phyloP scores from a whole-genome alignment of 2,329 filamentous ascomycete species.

The Ophiostoma sp. region DNA sequence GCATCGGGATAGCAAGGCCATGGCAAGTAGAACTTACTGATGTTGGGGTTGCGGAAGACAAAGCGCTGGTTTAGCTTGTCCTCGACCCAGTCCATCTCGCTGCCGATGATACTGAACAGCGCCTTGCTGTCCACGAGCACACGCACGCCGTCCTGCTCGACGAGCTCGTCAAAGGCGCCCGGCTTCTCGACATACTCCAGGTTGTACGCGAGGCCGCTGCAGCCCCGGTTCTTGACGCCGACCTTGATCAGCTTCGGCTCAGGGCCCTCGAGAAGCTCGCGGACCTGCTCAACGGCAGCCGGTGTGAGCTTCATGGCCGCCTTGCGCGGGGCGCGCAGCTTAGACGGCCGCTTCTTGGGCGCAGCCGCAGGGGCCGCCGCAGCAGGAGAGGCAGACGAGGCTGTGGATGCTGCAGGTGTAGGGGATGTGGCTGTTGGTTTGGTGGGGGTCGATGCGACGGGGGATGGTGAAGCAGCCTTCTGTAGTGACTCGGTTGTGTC shows the following conservation, averaged over 20 bases:
- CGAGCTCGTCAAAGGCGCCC: constrained; percentile 79
- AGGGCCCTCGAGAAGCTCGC: constrained; percentile 71
- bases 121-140: constrained; percentile 97
- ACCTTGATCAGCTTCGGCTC: constrained; percentile 91
- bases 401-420: neutral
- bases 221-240: constrained; percentile 88
- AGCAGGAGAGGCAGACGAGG: neutral
- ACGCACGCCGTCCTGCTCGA: constrained; percentile 93
- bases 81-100: constrained; percentile 98
- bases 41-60: constrained; percentile 94
- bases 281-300: constrained; percentile 72
- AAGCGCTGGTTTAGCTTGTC: constrained; percentile 91
- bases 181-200: constrained; percentile 93
- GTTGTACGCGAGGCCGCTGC: constrained; percentile 88
- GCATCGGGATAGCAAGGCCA: too few relatives aligned
- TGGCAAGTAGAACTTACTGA: constrained; percentile 64
- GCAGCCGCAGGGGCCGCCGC: constrained; percentile 38
- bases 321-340: constrained; percentile 70
- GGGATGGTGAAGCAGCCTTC: neutral
- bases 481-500: neutral
- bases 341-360: constrained; percentile 51
- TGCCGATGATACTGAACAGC: constrained; percentile 94
- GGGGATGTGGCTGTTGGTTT: neutral
- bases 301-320: constrained; percentile 84
- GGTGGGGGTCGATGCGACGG: neutral